phyloP scores from a whole-genome alignment of 2,329 filamentous ascomycete species.

The Diatrype stigma region DNA sequence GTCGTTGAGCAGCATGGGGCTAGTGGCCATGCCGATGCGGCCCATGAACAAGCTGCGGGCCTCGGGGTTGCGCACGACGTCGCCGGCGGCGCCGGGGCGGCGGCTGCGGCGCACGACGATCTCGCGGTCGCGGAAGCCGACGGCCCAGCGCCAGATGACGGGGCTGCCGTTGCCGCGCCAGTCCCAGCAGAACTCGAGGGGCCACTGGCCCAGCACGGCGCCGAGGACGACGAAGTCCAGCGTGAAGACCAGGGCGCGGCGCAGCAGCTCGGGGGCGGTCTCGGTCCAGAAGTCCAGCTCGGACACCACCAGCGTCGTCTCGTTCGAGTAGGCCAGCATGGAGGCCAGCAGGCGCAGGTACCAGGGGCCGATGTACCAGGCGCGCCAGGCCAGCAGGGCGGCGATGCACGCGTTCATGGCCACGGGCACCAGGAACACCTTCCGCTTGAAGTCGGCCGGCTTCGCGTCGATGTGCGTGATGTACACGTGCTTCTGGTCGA shows the following conservation, averaged over 20 bases:
- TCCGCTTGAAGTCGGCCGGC: slow-evolving; percentile 67
- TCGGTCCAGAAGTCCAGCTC: slow-evolving; percentile 49
- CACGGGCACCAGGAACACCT: slow-evolving; percentile 77
- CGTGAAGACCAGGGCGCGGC: slow-evolving; percentile 62
- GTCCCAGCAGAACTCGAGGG: slow-evolving; percentile 66
- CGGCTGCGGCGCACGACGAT: slow-evolving; percentile 76
- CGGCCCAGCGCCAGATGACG: slow-evolving; percentile 64
- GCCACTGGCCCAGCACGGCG: slow-evolving; percentile 69
- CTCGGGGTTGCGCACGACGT: slow-evolving; percentile 44
- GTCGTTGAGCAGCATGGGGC: slow-evolving; percentile 59
- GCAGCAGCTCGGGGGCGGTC: slow-evolving; percentile 52
- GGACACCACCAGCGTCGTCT: slow-evolving; percentile 59
- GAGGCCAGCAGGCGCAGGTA: slow-evolving; percentile 67
- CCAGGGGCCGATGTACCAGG: slow-evolving; percentile 64
- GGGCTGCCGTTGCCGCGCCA: slow-evolving; percentile 52
- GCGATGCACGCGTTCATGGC: slow-evolving; percentile 69
- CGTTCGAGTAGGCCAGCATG: slow-evolving; percentile 61
- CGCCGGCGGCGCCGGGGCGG: slow-evolving; percentile 59
- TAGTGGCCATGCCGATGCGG: slow-evolving; percentile 64
- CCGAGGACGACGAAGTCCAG: slow-evolving; percentile 67
- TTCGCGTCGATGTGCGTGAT: slow-evolving; percentile 77
- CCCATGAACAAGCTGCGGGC: slow-evolving; percentile 56
- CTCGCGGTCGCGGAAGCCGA: slow-evolving; percentile 77
- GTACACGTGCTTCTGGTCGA: slow-evolving; percentile 71
- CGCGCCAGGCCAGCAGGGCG: slow-evolving; percentile 61